Evolutionary conservation across 2,329 filamentous ascomycete species (phyloP).

Genomic region (Hymenoscyphus fructigenus): DNA sequence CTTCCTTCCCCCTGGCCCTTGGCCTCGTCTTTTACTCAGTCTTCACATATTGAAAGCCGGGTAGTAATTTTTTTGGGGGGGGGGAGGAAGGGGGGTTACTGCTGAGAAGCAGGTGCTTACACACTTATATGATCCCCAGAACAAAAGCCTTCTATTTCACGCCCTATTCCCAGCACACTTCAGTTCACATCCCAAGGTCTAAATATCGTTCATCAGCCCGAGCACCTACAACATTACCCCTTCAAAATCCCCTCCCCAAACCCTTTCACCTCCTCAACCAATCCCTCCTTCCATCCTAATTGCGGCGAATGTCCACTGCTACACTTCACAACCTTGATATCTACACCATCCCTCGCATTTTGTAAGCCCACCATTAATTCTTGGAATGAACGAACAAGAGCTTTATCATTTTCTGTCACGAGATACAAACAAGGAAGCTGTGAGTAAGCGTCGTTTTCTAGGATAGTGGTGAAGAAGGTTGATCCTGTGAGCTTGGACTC

Average conservation of each 20-base stretch:
- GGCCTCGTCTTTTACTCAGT: too few relatives aligned
- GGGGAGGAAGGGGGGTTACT: too few relatives aligned
- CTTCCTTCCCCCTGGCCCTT: too few relatives aligned
- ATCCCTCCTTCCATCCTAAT: constrained; percentile 2
- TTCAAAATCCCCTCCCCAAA: background rate
- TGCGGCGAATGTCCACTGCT: constrained; percentile 9
- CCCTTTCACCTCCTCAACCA: constrained; percentile 6
- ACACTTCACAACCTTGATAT: constrained; percentile 6
- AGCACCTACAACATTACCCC: too few relatives aligned
- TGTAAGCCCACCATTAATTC: constrained; percentile 13
- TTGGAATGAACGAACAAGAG: constrained; percentile 12
- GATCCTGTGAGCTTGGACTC: constrained; percentile 14
- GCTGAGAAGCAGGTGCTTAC: too few relatives aligned
- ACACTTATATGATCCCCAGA: too few relatives aligned
- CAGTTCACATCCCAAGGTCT: too few relatives aligned
- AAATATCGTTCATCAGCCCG: too few relatives aligned
- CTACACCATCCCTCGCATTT: constrained; percentile 1
- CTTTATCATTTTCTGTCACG: constrained; percentile 15
- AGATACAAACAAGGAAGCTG: constrained; percentile 14
- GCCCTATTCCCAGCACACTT: too few relatives aligned
- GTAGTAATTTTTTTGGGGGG: too few relatives aligned
- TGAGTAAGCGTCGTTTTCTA: constrained; percentile 16
- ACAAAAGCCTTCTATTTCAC: too few relatives aligned
- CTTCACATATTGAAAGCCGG: too few relatives aligned
- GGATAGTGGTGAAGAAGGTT: constrained; percentile 1